Evolutionary conservation across 139 green algal species (phyloP).

Genomic region (Coelastrella sp.): DNA sequence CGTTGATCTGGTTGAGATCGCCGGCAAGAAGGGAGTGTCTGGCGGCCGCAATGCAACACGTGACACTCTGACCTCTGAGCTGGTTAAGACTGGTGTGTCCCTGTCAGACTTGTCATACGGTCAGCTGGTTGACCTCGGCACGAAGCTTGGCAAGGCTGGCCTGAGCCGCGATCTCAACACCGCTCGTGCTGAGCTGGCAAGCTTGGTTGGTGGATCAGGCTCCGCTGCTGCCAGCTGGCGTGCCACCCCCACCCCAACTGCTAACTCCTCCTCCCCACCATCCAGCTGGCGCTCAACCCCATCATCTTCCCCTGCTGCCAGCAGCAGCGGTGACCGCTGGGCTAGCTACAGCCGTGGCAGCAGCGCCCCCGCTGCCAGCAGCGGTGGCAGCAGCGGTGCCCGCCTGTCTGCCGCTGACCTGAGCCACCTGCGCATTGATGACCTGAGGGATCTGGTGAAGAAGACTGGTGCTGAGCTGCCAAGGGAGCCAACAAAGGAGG

Average conservation of each 20-base stretch:
- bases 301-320: too few species aligned
- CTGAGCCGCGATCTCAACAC: conserved; percentile 37
- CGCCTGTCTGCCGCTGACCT: conserved; percentile 29
- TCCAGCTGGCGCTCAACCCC: conserved; percentile 31
- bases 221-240: conserved; percentile 21
- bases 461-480: conserved; percentile 44
- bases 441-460: conserved; percentile 46
- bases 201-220: conserved; percentile 15
- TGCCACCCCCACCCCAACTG: not conserved
- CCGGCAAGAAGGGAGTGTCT: conserved; percentile 40
- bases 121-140: conserved; percentile 47
- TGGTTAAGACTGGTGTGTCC: conserved; percentile 33
- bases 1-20: conserved; percentile 36
- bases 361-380: not conserved
- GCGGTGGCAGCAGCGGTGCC: not conserved
- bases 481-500: conserved; percentile 45
- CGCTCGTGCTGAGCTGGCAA: conserved; percentile 34
- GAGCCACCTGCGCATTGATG: conserved; percentile 28
- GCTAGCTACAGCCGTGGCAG: conserved; percentile 37
- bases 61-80: not conserved
- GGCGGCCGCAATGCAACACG: conserved; percentile 38
- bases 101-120: conserved; percentile 34
- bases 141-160: conserved; percentile 48
- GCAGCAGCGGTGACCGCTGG: conserved; percentile 22
- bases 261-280: not conserved